Conservation (phyloP, 2,329 filamentous ascomycete species). For the Cladosporium sp. region DNA sequence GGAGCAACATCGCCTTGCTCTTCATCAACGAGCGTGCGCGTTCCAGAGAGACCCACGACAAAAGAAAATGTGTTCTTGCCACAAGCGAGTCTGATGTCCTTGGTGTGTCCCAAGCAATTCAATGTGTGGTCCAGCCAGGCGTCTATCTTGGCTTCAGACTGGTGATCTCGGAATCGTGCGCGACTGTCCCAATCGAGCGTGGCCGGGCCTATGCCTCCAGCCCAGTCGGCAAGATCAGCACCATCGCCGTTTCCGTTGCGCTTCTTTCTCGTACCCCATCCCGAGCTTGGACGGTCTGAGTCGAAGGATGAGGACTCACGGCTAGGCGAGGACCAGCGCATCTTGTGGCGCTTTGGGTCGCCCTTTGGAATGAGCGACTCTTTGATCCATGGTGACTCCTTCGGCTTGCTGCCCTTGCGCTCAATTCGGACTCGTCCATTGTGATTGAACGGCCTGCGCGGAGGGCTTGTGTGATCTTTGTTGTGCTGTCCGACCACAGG, state of each 20-base stretch:
- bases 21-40: neutral
- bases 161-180: conserved; percentile 23
- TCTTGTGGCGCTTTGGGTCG: conserved; percentile 2
- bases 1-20: conserved; percentile 16
- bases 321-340: neutral
- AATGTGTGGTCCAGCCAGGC: conserved; percentile 22
- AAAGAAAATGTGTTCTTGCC: neutral
- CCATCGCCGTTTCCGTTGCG: neutral
- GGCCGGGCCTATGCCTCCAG: conserved; percentile 43
- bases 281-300: neutral
- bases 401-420: conserved; percentile 1
- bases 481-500: neutral
- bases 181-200: conserved; percentile 44
- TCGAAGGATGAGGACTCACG: neutral
- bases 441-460: neutral
- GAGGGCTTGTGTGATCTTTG: neutral
- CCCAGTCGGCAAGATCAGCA: conserved; percentile 38
- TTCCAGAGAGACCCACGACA: neutral
- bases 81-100: neutral
- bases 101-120: neutral
- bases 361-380: conserved; percentile 4
- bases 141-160: conserved; percentile 24
- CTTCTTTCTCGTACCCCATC: conserved; percentile 2
- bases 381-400: conserved; percentile 14
- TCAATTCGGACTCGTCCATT: neutral